Base-by-base conservation (phyloP, 257 asterid species). In the Nicotiana benthamiana region DNA sequence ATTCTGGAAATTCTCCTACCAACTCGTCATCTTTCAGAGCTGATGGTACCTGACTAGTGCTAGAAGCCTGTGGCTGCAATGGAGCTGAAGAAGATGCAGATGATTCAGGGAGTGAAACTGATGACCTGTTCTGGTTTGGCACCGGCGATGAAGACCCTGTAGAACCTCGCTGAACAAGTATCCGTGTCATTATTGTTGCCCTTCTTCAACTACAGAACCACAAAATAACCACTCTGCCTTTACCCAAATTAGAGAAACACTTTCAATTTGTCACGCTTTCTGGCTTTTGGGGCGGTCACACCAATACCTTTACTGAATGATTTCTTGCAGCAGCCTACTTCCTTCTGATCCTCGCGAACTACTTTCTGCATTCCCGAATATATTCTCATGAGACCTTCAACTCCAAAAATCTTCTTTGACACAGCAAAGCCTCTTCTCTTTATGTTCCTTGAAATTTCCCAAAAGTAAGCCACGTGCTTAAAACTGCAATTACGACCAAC, bases 281-380 rank as follows among this genome's bases (percentile, higher is more conserved):
- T 93, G 86, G 97, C 97, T 88, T 91, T 92, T 79, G 97, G 99
- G 53, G 92, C 90, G 62, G 97, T 89, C 76, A 89, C 89, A 18
- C 98, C 97, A 81, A 94, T 89, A 87, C 98, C 97, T 81, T 82
- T 92, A 85, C 90, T 86, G 85, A 92, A 90, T 80, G 97, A 92
- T 88, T 89, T 88, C 88, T 89, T 89, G 43, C 61, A 74, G 88
- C 89, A 91, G 90, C 89, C 88, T 84, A 89, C 86, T 85, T 84
- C 84, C 83, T 89, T 86, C 86, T 84, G 89, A 83, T 90, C 91
- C 87, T 89, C 93, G 80, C 80, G 79, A 88, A 87, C 85, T 89
- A 75, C 83, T 92, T 89, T 96, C 96, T 90, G 98, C 99, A 96
- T 94, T 91, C 97, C 99, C 99, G 98, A 90, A 90, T 86, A 90